phyloP scores from a whole-genome alignment of 352 stramenopile genomes.

The Phytopythium vexans region DNA sequence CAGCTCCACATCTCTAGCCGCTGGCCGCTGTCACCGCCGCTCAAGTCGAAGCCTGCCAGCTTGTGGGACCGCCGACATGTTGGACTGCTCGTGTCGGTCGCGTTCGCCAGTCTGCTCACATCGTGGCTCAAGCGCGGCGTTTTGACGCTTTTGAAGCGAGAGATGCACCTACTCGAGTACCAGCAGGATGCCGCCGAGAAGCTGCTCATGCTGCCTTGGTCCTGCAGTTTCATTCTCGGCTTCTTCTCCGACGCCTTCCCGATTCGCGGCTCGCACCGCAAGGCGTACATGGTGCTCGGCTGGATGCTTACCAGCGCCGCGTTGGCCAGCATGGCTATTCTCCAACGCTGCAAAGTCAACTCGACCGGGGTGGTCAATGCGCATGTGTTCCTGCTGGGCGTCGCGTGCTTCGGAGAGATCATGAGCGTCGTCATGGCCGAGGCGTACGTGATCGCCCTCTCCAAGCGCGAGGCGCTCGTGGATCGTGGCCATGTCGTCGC shows the following conservation, averaged over 20 bases:
- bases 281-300: conserved; percentile 81
- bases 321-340: conserved; percentile 31
- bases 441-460: conserved; percentile 44
- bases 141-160: conserved; percentile 26
- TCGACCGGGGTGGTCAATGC: conserved; percentile 15
- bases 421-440: conserved; percentile 34
- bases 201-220: conserved; percentile 37
- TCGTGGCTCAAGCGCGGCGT: conserved; percentile 41
- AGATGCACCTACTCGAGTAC: conserved; percentile 33
- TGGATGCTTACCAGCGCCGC: conserved; percentile 28
- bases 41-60: background rate
- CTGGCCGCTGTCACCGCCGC: too few species aligned
- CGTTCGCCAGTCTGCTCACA: conserved; percentile 35
- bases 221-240: conserved; percentile 75
- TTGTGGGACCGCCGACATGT: conserved; percentile 20
- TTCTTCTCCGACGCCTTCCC: conserved; percentile 76
- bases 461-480: conserved; percentile 25
- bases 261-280: conserved; percentile 64
- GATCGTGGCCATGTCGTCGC: conserved; percentile 26
- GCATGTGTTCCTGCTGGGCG: conserved; percentile 32
- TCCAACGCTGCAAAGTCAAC: conserved; percentile 20
- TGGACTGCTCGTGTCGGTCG: conserved; percentile 33
- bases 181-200: conserved; percentile 33
- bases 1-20: too few species aligned
- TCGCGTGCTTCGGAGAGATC: conserved; percentile 44